Evolutionary conservation across 345 rosid species (phyloP), one percentile per base, ranked within the genome.

Genomic region (Carallia pectinifolia): DNA sequence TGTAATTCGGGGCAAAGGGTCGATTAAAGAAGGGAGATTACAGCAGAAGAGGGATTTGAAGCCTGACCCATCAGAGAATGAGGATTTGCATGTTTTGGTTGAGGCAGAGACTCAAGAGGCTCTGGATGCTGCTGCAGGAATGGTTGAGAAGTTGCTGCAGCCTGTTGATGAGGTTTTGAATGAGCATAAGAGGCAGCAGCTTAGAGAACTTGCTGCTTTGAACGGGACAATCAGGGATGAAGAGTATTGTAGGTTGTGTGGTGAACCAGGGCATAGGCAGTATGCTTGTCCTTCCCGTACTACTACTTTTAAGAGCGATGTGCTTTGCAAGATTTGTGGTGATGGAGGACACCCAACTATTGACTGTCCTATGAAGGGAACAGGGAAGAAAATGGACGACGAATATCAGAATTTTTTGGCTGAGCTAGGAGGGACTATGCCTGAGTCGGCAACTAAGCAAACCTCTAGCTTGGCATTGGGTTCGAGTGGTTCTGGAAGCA

Each of bases 331-430:
- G 88, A 92, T 90, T n/a, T 92, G 99, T 68, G 90, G 98, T 81
- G 99, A 96, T 83, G 97, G 92, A 72, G 98, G 99, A 59, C 99
- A 96, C 65, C 99, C 99, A 6, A 96, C 98, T 1, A 96, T 92
- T 61, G 98, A 96, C 83, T 96, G 99, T 71, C 99, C 97, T 2
- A 84, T 92, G 72, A 96, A 96, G 85, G 96, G 97, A 68, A 84
- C 85, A 0, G 95, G 99, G 56, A 92, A 96, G 89, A 96, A 89
- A 74, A 96, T 90, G 99, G 99, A 96, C 82, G 99, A 96, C 66
- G 98, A 96, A 67, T 96, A 96, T 78, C 99, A 85, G 84, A 96
- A 88, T 72, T 92, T 96, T 80, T 84, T 88, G 87, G 98, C 99
- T 2, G 96, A 96, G 81, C 73, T 96, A 69, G 91, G 97, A 58